Evolutionary conservation across 2,329 filamentous ascomycete genomes (phyloP).

Genomic region (Aspergillus texensis): DNA sequence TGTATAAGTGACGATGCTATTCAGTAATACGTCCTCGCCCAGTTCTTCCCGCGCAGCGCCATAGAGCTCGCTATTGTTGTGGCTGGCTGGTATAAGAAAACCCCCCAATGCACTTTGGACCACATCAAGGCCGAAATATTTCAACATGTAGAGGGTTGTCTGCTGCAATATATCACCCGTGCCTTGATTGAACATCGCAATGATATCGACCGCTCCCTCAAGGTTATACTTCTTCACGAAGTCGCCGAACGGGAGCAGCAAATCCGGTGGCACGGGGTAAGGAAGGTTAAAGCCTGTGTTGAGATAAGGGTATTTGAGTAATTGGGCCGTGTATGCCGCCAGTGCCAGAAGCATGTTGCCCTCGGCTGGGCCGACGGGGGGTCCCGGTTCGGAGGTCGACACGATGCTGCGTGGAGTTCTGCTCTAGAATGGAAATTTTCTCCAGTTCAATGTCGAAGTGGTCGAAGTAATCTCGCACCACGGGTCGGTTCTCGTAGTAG

Average conservation of each 20-base stretch:
- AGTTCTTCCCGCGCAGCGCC: constrained; percentile 40
- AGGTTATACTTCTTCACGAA: constrained; percentile 32
- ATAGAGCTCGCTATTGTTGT: constrained; percentile 46
- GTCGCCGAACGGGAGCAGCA: constrained; percentile 32
- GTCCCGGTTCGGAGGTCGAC: constrained; percentile 29
- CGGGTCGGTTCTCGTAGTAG: constrained; percentile 25
- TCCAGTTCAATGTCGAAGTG: constrained; percentile 23
- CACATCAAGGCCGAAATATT: constrained; percentile 32
- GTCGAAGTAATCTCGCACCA: constrained; percentile 25
- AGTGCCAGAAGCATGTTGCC: constrained; percentile 16
- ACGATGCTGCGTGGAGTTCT: background rate
- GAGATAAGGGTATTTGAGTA: constrained; percentile 29
- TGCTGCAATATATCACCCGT: constrained; percentile 23
- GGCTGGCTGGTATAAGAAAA: constrained; percentile 35
- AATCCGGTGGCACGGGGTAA: constrained; percentile 32
- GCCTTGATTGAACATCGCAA: constrained; percentile 24
- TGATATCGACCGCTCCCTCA: constrained; percentile 19
- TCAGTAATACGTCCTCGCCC: constrained; percentile 41
- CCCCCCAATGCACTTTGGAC: constrained; percentile 34
- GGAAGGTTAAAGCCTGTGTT: constrained; percentile 28
- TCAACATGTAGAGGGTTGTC: constrained; percentile 27
- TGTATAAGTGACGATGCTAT: constrained; percentile 36
- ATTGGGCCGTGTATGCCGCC: constrained; percentile 17
- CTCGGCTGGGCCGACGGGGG: constrained; percentile 11
- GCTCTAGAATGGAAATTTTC: background rate